Percentiles rank a stretch among this genome's conserved stretches.
Evolutionary conservation across 257 asterid genomes (phyloP).

Genomic region (Nicotiana otophora): DNA sequence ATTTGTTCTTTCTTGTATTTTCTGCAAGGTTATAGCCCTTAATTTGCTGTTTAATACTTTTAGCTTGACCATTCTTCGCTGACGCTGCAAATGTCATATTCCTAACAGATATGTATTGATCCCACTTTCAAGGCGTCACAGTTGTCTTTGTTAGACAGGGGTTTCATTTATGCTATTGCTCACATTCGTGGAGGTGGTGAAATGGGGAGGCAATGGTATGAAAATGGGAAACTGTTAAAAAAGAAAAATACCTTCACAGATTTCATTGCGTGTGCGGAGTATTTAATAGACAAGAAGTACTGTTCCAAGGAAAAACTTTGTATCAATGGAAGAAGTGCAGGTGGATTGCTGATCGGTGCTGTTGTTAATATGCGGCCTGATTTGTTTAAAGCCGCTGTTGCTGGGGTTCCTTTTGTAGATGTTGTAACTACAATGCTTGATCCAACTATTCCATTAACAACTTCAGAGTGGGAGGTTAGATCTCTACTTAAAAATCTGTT

Average conservation of each 20-base stretch:
- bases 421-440: slow-evolving; percentile 94
- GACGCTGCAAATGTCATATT: neutral
- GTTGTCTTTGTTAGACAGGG: slow-evolving; percentile 83
- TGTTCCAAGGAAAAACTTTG: slow-evolving; percentile 80
- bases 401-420: slow-evolving; percentile 97
- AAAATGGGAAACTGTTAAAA: slow-evolving; percentile 80
- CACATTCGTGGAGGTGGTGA: slow-evolving; percentile 99
- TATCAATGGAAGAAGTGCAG: slow-evolving; percentile 95
- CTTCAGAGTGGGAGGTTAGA: slow-evolving; percentile 98
- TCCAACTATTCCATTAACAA: slow-evolving; percentile 95
- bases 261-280: slow-evolving; percentile 79
- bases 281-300: slow-evolving; percentile 70
- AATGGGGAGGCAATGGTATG: slow-evolving; percentile 98
- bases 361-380: slow-evolving; percentile 91
- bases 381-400: slow-evolving; percentile 82
- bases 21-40: neutral
- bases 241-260: slow-evolving; percentile 90
- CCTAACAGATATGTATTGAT: slow-evolving; percentile 68
- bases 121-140: slow-evolving; percentile 78
- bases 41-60: neutral
- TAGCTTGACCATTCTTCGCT: slow-evolving; percentile 4
- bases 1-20: neutral
- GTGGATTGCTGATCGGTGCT: slow-evolving; percentile 93
- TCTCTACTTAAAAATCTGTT: neutral
- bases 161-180: slow-evolving; percentile 69